Evolutionary conservation across 2,329 filamentous ascomycete genomes (phyloP), one percentile per base, ranked within the genome.

Genomic region (Colletotrichum camelliae): DNA sequence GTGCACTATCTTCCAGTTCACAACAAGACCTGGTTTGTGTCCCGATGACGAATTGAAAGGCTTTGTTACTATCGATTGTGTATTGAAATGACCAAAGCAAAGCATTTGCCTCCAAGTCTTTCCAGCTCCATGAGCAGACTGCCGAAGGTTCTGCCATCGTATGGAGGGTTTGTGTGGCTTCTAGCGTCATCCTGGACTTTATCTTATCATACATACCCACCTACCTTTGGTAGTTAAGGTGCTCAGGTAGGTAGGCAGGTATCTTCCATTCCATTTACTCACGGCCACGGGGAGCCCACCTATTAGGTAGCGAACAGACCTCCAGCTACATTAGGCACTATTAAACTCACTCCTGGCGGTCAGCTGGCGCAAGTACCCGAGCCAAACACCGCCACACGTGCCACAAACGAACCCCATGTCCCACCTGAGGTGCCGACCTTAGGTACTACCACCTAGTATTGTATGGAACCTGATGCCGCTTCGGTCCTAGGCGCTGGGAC

Each of bases 361-460:
- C 64, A 33, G 27, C 65, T 55, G 37, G 29, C 37, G 27, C 61
- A 43, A 31, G 31, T 39, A 27, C 55, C 31, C 37, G 29, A 52
- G 15, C 70, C 65, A 55, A 67, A 57, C 27, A 39, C 35, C 65
- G 60, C 67, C 72, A 74, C 72, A 71, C 58, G 67, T 71, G 58
- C 67, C 67, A 58, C 21, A 39, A 73, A 64, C 70, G 43, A 27
- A 35, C 24, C 37, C 58, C 57, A 37, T 24, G n/a, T 39, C 35
- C 29, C 29, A 31, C 29, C 29, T 31, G 29, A 31, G 29, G 29
- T 27, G 24, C 24, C 24, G 5, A 27, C 24, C 24, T 27, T 43
- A 15, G 18, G 18, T 43, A 58, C 16, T 48, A 29, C 27, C 55
- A 24, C 15, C 7, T 16, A 31, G 29, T 27, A 27, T 27, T 27